Percentiles rank a stretch among this genome's conserved stretches.
These are phyloP conservation scores for Karstenula rhodostoma DNA, from an alignment of 2,329 filamentous ascomycete species.

Conservation along the genomic window DNA sequence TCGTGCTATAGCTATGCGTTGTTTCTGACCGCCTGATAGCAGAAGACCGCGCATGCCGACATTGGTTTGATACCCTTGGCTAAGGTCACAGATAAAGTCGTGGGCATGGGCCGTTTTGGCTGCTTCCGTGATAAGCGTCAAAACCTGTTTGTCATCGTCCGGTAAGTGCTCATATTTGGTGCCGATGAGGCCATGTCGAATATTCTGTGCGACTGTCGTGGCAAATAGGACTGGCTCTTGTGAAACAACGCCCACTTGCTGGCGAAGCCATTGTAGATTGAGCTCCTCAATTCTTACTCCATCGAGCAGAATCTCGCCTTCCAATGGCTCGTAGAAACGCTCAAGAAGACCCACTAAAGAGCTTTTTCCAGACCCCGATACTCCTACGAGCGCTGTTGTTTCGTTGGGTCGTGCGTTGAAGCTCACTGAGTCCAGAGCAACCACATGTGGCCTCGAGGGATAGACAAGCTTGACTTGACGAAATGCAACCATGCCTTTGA, in stretches of 20 bases:
- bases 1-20: slow-evolving; percentile 89
- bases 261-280: background rate
- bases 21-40: slow-evolving; percentile 90
- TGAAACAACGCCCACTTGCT: background rate
- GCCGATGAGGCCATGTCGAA: slow-evolving; percentile 74
- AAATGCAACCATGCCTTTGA: slow-evolving; percentile 1
- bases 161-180: slow-evolving; percentile 69
- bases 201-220: slow-evolving; percentile 85
- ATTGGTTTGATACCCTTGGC: slow-evolving; percentile 87
- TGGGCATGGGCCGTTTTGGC: slow-evolving; percentile 76
- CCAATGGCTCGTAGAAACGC: slow-evolving; percentile 86
- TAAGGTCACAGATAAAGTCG: slow-evolving; percentile 80
- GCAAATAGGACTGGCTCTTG: slow-evolving; percentile 71
- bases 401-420: slow-evolving; percentile 84
- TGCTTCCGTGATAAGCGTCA: slow-evolving; percentile 3
- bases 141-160: slow-evolving; percentile 82
- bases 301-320: slow-evolving; percentile 70
- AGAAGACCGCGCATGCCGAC: slow-evolving; percentile 90
- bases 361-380: slow-evolving; percentile 89
- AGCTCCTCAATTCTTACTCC: slow-evolving; percentile 67
- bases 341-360: slow-evolving; percentile 91
- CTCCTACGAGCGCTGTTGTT: slow-evolving; percentile 83
- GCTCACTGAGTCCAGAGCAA: slow-evolving; percentile 67
- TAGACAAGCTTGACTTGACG: background rate
- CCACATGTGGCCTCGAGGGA: slow-evolving; percentile 44